Base-by-base conservation (phyloP, 2,329 filamentous ascomycete species). In the Fusarium buharicum region DNA sequence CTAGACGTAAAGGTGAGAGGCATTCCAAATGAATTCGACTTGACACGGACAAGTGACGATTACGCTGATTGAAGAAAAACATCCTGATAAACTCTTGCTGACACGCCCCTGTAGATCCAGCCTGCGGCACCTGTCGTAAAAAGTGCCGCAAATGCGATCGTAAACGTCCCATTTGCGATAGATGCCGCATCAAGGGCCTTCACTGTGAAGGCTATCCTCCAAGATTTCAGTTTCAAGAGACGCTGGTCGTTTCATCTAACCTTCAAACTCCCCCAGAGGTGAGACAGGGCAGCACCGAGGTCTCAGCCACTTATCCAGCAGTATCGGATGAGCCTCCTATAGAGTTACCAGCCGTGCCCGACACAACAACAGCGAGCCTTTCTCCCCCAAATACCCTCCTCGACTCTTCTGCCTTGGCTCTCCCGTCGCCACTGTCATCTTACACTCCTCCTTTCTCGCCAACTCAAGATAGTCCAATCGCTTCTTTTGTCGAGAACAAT, bases 131-230 rank as follows among this genome's bases (percentile, higher is more conserved):
- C 4, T 73, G 71, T 37, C 70, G 71, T 34, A 73, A 68, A 24
- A 73, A 74, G 50, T 73, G 71, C 34, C 71, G 71, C n/a, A 74
- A 72, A 51, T 73, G 72, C 43, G 71, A 73, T 31, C 64, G 72
- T 7, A 64, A 66, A 24, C 67, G 71, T 2, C 71, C 71, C 4
- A 47, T 68, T 10, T 74, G 71, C 22, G 68, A 72, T 28, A 63
- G 71, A 59, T 73, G 71, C 20, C 64, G 62, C 22, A 50, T 55
- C 9, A 74, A 72, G 22, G 71, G 71, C 6, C 62, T 73, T 11
- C 64, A 68, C 4, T 74, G 71, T 24, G 72, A 73, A n/a, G 72
- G 71, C 4, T 73, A 73, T 17, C 71, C 71, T 1, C 69, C 71
- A 0, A 52, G 57, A 2, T 73, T 73, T 17, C 69, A 73, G 27